Base-by-base conservation (phyloP, 768 basidiomycete genomes). In the Cubamyces lactineus region DNA sequence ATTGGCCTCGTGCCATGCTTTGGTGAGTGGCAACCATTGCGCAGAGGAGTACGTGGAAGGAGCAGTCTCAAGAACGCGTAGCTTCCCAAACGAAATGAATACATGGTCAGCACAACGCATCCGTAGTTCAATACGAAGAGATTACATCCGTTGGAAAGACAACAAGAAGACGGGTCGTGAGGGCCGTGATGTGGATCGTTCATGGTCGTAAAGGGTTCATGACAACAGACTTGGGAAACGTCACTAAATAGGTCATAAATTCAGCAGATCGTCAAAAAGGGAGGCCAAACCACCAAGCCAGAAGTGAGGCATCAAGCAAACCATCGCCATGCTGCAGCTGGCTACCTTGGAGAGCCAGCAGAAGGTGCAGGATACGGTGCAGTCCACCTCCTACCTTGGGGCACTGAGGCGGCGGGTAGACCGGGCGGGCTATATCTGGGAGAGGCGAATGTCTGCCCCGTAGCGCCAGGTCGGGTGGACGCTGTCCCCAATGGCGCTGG, bases 401-500 rank as follows among this genome's bases (percentile, higher is more conserved):
- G 40, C 16, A 24, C 28, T 38, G 42, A 19, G 5, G 40, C 19
- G 23, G 52, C 30, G 15, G 57, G 57, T 15, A 57, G 48, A 2
- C 57, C 57, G n/a, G 57, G 57, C 5, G 57, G 57, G 19, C 57
- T 57, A 23, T 53, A 53, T 7, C 26, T 46, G 8, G 48, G 53
- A 4, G 53, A 48, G 1, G 47, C 53, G 15, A 61, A 41, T 11
- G 49, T 30, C 39, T n/a, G 30, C 28, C 30, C 12, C 15, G 53
- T 5, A 34, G 21, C 23, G 13, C 28, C 52, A 21, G 49, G 17
- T 4, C 47, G 34, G 40, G 38, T 17, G 45, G 24, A 11, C 0
- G 57, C 43, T 13, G 66, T 40, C n/a, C 65, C 70, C 0, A 71
- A 62, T 23, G 66, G 71, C 5, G 69, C 47, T 16, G 71, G 71